A percentile compares a stretch with the other conserved stretches of the same genome.
Conservation (phyloP, 1,139 yeast genomes). For the Magnusiomyces tetraspermus region DNA sequence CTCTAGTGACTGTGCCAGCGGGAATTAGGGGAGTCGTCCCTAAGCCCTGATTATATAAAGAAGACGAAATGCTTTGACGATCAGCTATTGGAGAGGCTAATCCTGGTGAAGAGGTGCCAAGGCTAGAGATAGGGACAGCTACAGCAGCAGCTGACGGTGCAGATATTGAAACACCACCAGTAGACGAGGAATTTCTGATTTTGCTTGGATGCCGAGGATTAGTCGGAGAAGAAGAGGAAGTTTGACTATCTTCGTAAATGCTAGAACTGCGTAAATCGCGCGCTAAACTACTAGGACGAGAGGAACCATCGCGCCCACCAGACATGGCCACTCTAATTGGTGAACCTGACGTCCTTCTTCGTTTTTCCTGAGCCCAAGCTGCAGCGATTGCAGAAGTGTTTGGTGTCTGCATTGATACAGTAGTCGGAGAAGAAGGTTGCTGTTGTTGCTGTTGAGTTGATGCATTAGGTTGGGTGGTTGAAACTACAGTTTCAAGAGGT, state of each 20-base stretch:
- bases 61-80: conserved; percentile 5
- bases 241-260: not conserved
- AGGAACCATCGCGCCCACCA: conserved; percentile 10
- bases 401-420: conserved; percentile 5
- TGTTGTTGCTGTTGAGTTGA: not conserved
- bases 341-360: conserved; percentile 9
- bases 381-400: conserved; percentile 11
- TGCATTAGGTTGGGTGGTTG: conserved; percentile 1
- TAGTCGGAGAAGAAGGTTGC: not conserved
- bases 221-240: not conserved
- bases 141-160: not conserved
- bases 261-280: not conserved
- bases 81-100: not conserved
- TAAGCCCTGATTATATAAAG: conserved; percentile 11
- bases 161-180: not conserved
- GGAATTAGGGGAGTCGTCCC: conserved; percentile 6
- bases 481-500: conserved; percentile 1
- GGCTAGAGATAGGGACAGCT: not conserved
- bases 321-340: conserved; percentile 17
- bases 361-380: conserved; percentile 14
- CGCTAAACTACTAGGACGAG: not conserved
- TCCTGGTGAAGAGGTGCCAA: not conserved
- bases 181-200: not conserved
- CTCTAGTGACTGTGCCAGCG: not conserved
- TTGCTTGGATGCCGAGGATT: not conserved